Evolutionary conservation across 768 basidiomycete genomes (phyloP).

Genomic region (Collybia mongolica): DNA sequence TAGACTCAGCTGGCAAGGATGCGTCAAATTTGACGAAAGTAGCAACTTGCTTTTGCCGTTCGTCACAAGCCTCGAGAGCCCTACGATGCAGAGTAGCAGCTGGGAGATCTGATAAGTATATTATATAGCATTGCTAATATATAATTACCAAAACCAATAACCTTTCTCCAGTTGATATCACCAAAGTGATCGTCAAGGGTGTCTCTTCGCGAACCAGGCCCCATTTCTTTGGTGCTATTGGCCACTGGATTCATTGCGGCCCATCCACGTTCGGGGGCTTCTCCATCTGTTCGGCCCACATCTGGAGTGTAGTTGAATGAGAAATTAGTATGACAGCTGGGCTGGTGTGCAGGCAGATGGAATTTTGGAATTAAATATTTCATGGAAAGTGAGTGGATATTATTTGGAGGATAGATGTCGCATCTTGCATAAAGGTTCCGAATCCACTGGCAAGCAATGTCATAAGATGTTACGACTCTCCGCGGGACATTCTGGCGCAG

Average conservation of each 20-base stretch:
- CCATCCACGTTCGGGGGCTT: slow-evolving; percentile 21
- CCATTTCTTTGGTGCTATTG: slow-evolving; percentile 22
- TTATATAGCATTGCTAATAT: no score
- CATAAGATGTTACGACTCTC: slow-evolving; percentile 18
- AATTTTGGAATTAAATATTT: slow-evolving; percentile 28
- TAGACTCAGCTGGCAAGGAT: no score
- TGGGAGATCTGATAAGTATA: no score
- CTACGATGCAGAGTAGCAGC: no score
- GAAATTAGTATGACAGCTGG: no score
- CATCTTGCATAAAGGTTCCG: no score
- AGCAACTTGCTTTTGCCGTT: no score
- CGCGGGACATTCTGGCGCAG: slow-evolving; percentile 8
- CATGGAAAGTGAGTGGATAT: not conserved
- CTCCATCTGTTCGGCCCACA: slow-evolving; percentile 15
- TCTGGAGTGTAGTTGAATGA: no score
- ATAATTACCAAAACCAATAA: no score
- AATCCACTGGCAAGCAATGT: slow-evolving; percentile 27
- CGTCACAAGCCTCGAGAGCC: no score
- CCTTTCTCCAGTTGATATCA: slow-evolving; percentile 26
- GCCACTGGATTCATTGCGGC: slow-evolving; percentile 16
- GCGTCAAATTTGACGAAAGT: no score
- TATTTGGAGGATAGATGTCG: not conserved
- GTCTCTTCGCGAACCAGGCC: slow-evolving; percentile 19
- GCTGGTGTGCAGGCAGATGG: no score
- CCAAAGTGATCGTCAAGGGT: slow-evolving; percentile 22